A percentile compares a stretch with the other conserved stretches of the same genome.
These are phyloP conservation scores for Veloboletus limbatus DNA, from an alignment of 1,284 basidiomycete species.

Conservation along the genomic window DNA sequence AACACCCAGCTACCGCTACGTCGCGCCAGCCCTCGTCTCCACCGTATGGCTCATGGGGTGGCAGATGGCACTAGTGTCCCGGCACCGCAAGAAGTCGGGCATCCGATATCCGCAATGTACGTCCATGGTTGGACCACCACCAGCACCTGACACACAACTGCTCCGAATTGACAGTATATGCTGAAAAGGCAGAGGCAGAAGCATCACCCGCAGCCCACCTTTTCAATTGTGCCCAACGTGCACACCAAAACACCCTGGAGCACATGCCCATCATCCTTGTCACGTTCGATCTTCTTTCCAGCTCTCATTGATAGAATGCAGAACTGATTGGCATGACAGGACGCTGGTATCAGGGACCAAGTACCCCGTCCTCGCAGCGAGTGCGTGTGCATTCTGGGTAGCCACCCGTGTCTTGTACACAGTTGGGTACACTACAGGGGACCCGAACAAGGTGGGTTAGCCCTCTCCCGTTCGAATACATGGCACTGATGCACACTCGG, in stretches of 20 bases:
- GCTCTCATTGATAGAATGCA: too few species aligned
- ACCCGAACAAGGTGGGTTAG: conserved; percentile 29
- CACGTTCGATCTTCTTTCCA: conserved; percentile 3
- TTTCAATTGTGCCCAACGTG: conserved; percentile 41
- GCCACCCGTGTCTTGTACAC: conserved; percentile 38
- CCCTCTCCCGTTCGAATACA: background rate
- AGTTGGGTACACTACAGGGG: conserved; percentile 28
- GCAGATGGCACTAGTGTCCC: conserved; percentile 26
- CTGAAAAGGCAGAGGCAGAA: conserved; percentile 37
- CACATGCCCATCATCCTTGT: conserved; percentile 25
- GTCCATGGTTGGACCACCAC: background rate
- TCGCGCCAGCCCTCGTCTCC: conserved; percentile 22
- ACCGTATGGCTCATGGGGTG: conserved; percentile 24
- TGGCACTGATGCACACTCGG: background rate
- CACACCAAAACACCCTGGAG: conserved; percentile 44
- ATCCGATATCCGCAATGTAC: conserved; percentile 35
- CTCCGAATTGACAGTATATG: conserved; percentile 35
- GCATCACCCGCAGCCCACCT: conserved; percentile 27
- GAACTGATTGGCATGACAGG: conserved; percentile 8
- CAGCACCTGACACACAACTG: background rate
- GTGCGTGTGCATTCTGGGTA: conserved; percentile 32
- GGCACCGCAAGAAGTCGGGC: conserved; percentile 31
- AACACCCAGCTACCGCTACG: conserved; percentile 19
- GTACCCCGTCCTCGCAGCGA: conserved; percentile 33
- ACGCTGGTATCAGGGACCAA: conserved; percentile 35